Percentiles rank a stretch among this genome's conserved stretches.
These are phyloP conservation scores for Stentor coeruleus DNA, from an alignment of 73 alveolate species.

Conservation along the genomic window DNA sequence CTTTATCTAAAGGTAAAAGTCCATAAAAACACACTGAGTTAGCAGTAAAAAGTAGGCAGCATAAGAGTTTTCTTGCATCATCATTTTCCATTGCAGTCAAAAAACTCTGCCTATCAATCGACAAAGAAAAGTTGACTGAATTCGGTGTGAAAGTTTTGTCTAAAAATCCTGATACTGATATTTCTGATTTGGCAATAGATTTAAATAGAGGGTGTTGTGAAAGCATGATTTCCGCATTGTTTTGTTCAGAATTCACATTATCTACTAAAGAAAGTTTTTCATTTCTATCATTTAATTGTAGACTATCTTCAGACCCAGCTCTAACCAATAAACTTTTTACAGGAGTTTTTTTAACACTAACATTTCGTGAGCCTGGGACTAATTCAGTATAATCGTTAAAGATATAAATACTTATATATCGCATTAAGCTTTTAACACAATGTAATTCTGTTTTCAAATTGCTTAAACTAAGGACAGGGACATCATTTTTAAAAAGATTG, in stretches of 20 bases:
- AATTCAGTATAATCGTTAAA: neutral
- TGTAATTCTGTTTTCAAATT: neutral
- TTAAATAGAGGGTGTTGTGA: too few relatives aligned
- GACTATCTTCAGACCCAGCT: neutral
- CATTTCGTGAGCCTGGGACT: neutral
- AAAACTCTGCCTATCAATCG: neutral
- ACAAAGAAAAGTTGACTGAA: neutral
- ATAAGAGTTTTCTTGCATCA: neutral
- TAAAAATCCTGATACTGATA: too few relatives aligned
- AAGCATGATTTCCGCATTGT: too few relatives aligned
- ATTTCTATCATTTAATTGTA: neutral
- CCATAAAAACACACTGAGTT: neutral
- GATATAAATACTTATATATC: neutral
- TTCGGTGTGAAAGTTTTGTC: neutral
- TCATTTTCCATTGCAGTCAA: neutral
- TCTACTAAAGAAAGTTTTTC: neutral
- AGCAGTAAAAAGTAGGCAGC: neutral
- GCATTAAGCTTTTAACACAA: neutral
- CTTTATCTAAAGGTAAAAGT: constrained; percentile 59
- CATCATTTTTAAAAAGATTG: neutral
- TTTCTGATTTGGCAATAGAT: too few relatives aligned
- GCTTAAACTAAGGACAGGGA: neutral
- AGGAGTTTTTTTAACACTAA: neutral
- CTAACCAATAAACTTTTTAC: neutral
- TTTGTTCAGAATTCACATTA: too few relatives aligned